Percentiles rank a stretch among this genome's conserved stretches.
Conservation (phyloP, 2,329 filamentous ascomycete species). For the Penicillium sclerotiorum region DNA sequence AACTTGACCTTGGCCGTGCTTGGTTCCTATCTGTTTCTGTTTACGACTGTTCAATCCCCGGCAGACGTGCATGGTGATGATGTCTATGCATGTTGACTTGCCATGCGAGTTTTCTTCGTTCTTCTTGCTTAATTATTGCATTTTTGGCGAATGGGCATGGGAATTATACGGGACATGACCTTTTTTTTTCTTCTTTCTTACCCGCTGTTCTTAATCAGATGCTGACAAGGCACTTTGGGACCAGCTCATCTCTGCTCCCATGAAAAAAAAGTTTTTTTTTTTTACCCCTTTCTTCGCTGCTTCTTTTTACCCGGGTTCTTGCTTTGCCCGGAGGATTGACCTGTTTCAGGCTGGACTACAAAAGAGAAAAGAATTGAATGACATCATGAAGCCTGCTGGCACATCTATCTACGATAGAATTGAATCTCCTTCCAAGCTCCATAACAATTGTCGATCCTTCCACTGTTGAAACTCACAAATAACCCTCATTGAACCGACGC, state of each 20-base stretch:
- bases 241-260: constrained; percentile 4
- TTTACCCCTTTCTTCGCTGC: background rate
- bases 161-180: constrained; percentile 26
- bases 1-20: background rate
- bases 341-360: background rate
- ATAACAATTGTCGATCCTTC: too few species aligned
- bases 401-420: too few species aligned
- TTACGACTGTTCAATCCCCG: constrained; percentile 21
- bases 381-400: background rate
- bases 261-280: constrained; percentile 22
- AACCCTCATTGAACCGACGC: too few species aligned
- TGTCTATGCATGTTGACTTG: constrained; percentile 25
- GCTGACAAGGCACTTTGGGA: constrained; percentile 12
- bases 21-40: constrained; percentile 6
- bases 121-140: constrained; percentile 29
- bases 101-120: constrained; percentile 14
- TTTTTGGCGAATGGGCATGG: constrained; percentile 32
- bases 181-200: constrained; percentile 9
- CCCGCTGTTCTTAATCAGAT: constrained; percentile 15
- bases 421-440: too few species aligned
- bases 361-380: background rate
- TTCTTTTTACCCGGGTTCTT: background rate
- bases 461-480: too few species aligned
- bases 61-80: constrained; percentile 30
- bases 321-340: background rate